Evolutionary conservation across 768 basidiomycete genomes (phyloP).

Genomic region (Tulasnella sp.): DNA sequence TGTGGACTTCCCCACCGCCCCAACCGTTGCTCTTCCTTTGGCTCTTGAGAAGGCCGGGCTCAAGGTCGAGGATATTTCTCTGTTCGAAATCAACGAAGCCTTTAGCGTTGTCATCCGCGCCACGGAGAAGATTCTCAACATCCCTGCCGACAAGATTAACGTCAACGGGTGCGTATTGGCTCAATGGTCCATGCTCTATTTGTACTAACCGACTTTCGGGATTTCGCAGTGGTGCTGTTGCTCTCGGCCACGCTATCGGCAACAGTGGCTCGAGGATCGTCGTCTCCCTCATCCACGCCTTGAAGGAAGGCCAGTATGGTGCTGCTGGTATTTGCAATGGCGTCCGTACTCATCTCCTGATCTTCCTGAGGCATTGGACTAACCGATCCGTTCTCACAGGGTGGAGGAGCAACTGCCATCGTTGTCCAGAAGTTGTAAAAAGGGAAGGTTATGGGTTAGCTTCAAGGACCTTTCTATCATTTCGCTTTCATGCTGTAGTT

Average conservation of each 20-base stretch:
- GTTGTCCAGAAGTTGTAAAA: conserved; percentile 52
- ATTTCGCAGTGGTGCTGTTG: conserved; percentile 77
- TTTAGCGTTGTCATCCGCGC: conserved; percentile 92
- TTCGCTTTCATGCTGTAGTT: background rate
- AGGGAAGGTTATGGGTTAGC: background rate
- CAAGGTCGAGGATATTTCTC: conserved; percentile 70
- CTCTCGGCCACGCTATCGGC: conserved; percentile 92
- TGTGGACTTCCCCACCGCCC: conserved; percentile 94
- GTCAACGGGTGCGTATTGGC: conserved; percentile 59
- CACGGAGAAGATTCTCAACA: conserved; percentile 75
- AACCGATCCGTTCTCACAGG: conserved; percentile 39
- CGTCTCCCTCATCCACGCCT: conserved; percentile 84
- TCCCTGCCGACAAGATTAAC: conserved; percentile 87
- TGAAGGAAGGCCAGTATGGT: conserved; percentile 88
- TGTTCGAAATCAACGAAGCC: conserved; percentile 96
- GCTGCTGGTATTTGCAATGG: conserved; percentile 97
- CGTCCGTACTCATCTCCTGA: conserved; percentile 44
- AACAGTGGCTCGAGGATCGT: conserved; percentile 93
- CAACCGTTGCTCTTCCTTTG: conserved; percentile 80
- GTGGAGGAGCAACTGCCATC: conserved; percentile 86
- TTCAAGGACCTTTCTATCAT: background rate
- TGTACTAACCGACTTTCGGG: conserved; percentile 9
- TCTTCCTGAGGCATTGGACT: background rate
- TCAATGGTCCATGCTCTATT: conserved; percentile 14
- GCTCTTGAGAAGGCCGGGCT: conserved; percentile 85